A percentile compares a stretch with the other conserved stretches of the same genome.
These are phyloP conservation scores for Clitopilus passeckerianus DNA, from an alignment of 768 basidiomycete species.

Conservation along the genomic window DNA sequence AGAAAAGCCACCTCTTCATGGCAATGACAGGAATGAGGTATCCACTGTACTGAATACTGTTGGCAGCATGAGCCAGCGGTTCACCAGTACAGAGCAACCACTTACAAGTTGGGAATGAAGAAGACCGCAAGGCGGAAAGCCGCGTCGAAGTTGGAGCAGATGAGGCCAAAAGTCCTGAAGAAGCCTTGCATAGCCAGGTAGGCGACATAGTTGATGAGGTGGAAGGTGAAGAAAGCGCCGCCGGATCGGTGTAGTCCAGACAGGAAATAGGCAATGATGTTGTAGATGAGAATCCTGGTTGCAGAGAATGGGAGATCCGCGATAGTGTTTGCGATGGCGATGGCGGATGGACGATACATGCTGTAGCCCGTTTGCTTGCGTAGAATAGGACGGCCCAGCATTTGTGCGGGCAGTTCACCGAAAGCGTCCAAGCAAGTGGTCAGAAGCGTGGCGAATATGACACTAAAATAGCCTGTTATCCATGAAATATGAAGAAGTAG, in stretches of 20 bases:
- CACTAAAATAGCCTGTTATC: constrained; percentile 21
- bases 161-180: constrained; percentile 69
- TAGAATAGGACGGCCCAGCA: constrained; percentile 75
- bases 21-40: constrained; percentile 62
- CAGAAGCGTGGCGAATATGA: constrained; percentile 69
- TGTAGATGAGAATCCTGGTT: constrained; percentile 49
- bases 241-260: constrained; percentile 39
- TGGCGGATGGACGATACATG: constrained; percentile 62
- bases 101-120: constrained; percentile 71
- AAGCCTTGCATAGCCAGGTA: constrained; percentile 79
- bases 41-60: constrained; percentile 59
- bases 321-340: constrained; percentile 61
- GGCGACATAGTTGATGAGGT: constrained; percentile 58
- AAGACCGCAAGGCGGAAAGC: constrained; percentile 53
- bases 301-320: constrained; percentile 70
- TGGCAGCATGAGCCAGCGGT: background rate
- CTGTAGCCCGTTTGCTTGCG: constrained; percentile 59
- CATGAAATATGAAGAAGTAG: background rate
- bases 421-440: constrained; percentile 70
- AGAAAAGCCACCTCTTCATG: constrained; percentile 83
- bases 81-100: background rate
- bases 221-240: constrained; percentile 49
- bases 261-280: constrained; percentile 70
- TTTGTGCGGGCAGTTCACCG: constrained; percentile 70
- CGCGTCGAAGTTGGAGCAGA: constrained; percentile 40